phyloP scores from a whole-genome alignment of 805 yeast species.

The Wickerhamiella qilinensis region DNA sequence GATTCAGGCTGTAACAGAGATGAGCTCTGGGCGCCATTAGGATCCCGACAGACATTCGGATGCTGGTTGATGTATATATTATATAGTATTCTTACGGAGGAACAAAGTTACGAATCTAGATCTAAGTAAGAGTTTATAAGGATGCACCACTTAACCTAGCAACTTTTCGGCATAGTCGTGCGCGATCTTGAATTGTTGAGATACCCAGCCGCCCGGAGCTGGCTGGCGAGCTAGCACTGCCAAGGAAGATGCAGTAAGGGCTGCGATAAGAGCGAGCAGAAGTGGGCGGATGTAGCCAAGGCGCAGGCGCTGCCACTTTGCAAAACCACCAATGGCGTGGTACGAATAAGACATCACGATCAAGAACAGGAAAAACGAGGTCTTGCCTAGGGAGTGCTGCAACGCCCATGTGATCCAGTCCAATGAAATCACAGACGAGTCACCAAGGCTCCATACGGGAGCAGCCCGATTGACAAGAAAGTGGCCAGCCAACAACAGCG shows the following conservation, averaged over 20 bases:
- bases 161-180: background rate
- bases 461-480: conserved; percentile 29
- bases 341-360: conserved; percentile 1
- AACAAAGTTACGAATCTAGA: background rate
- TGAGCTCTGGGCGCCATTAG: conserved; percentile 30
- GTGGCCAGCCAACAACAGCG: conserved; percentile 33
- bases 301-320: conserved; percentile 1
- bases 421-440: conserved; percentile 38
- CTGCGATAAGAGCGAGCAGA: background rate
- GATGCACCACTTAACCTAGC: background rate
- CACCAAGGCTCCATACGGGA: conserved; percentile 47
- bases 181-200: conserved; percentile 9
- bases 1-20: conserved; percentile 68
- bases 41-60: no score
- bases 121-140: background rate
- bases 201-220: conserved; percentile 9
- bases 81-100: background rate
- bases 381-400: background rate
- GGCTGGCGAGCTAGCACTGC: conserved; percentile 1
- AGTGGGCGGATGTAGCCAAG: background rate
- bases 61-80: background rate
- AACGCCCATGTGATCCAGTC: conserved; percentile 28
- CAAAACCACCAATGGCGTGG: conserved; percentile 10
- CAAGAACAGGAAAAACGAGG: conserved; percentile 2
- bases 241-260: conserved; percentile 4